Evolutionary conservation across 495 filamentous ascomycete genomes (phyloP).

Genomic region (Hypoxylon crocopeplum): DNA sequence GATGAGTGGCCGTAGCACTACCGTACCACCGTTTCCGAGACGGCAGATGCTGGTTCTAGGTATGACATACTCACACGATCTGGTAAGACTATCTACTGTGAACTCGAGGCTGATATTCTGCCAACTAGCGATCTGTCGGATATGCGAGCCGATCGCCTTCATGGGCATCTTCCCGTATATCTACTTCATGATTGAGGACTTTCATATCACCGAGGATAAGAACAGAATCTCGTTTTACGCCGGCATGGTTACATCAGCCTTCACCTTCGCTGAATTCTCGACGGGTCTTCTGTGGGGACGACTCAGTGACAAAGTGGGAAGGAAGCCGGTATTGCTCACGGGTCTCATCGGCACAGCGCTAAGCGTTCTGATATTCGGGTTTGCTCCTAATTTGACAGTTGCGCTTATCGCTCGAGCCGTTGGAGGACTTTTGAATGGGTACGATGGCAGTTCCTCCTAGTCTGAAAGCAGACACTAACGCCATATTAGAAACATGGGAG

Average conservation of each 20-base stretch:
- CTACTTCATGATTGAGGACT: constrained; percentile 96
- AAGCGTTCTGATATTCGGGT: constrained; percentile 94
- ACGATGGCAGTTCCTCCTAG: constrained; percentile 37
- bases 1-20: constrained; percentile 16
- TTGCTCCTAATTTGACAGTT: constrained; percentile 80
- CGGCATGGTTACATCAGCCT: constrained; percentile 95
- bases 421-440: constrained; percentile 93
- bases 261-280: constrained; percentile 93
- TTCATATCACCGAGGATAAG: constrained; percentile 80
- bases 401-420: constrained; percentile 88
- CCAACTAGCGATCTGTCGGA: constrained; percentile 79
- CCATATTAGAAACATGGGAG: constrained; percentile 76
- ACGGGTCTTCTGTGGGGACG: constrained; percentile 91
- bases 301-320: constrained; percentile 88
- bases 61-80: constrained; percentile 47
- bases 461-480: constrained; percentile 18
- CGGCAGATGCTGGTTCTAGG: constrained; percentile 77
- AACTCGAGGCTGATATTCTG: constrained; percentile 43
- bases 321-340: constrained; percentile 89
- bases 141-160: constrained; percentile 98
- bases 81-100: constrained; percentile 14
- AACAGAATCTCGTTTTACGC: constrained; percentile 88
- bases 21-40: constrained; percentile 53
- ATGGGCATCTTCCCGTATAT: constrained; percentile 99
- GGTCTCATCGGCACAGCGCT: constrained; percentile 88